Evolutionary conservation across 495 filamentous ascomycete species (phyloP).

Genomic region (Penicillium atrosanguineum): DNA sequence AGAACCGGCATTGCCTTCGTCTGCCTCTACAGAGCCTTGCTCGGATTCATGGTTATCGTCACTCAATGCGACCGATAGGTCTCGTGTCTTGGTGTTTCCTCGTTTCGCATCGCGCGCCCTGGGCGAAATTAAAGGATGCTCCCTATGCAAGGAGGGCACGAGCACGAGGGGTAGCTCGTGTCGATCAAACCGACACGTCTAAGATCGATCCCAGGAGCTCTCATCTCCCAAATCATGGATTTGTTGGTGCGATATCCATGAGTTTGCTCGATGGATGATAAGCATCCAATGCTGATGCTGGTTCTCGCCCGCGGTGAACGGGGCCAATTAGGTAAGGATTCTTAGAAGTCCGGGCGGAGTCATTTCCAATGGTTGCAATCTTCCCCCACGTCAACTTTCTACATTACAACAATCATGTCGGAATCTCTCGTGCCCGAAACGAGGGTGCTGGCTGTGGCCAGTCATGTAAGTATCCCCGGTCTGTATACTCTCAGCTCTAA

Average conservation of each 20-base stretch:
- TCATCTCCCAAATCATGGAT: too few species aligned
- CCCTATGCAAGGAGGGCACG: background rate
- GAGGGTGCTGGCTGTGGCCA: conserved; percentile 86
- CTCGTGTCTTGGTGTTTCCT: background rate
- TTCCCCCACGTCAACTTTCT: conserved; percentile 5
- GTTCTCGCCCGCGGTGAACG: background rate
- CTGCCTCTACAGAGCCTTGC: too few species aligned
- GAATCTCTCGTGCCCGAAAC: conserved; percentile 70
- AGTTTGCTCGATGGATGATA: background rate
- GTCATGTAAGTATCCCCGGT: conserved; percentile 73
- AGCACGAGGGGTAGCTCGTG: too few species aligned
- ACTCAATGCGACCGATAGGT: too few species aligned
- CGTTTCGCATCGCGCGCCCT: too few species aligned
- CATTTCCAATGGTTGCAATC: background rate
- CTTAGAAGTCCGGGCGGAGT: conserved; percentile 6
- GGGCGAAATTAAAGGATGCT: background rate
- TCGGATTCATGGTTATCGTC: too few species aligned
- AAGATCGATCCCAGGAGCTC: too few species aligned
- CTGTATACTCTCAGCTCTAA: background rate
- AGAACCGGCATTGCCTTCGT: too few species aligned
- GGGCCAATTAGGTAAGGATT: conserved; percentile 28
- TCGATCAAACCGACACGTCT: too few species aligned
- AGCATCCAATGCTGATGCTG: background rate
- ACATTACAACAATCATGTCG: conserved; percentile 25
- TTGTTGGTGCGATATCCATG: too few species aligned